Percentiles rank a stretch among this genome's conserved stretches.
These are phyloP conservation scores for Ascoidea tarda DNA, from an alignment of 805 yeast species.

Conservation along the genomic window DNA sequence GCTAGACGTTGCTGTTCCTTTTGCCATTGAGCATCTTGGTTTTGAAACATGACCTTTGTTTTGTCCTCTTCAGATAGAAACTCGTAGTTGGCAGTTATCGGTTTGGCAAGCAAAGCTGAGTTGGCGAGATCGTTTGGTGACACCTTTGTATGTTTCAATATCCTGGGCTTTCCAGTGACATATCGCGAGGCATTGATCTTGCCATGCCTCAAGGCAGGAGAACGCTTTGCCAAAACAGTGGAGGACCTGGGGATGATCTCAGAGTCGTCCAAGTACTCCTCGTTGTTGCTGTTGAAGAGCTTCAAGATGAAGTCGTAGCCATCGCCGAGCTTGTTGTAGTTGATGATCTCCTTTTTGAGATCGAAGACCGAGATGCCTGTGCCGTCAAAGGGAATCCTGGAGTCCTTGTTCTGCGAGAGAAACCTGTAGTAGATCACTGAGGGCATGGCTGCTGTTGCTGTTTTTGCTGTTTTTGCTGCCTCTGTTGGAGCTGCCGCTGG, in stretches of 20 bases:
- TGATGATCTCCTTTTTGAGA: constrained; percentile 77
- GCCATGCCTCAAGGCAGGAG: constrained; percentile 45
- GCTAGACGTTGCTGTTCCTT: constrained; percentile 89
- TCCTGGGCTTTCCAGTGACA: constrained; percentile 15
- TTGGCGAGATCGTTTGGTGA: constrained; percentile 10
- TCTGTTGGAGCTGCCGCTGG: neutral
- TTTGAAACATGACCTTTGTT: constrained; percentile 82
- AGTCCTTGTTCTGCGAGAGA: constrained; percentile 66
- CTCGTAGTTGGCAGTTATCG: constrained; percentile 20
- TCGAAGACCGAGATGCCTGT: constrained; percentile 95
- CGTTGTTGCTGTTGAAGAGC: constrained; percentile 55
- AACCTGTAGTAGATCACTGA: constrained; percentile 82
- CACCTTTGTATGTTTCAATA: constrained; percentile 3
- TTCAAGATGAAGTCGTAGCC: constrained; percentile 75
- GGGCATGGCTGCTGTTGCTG: constrained; percentile 37
- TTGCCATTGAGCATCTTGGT: constrained; percentile 90
- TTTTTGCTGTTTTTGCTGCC: neutral
- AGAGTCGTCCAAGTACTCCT: constrained; percentile 78
- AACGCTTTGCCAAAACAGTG: constrained; percentile 65
- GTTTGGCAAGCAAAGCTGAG: constrained; percentile 3
- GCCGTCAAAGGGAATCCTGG: constrained; percentile 82
- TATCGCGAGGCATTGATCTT: constrained; percentile 44
- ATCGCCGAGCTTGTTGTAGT: constrained; percentile 65
- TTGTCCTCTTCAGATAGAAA: constrained; percentile 69
- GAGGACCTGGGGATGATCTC: constrained; percentile 84